phyloP scores from a whole-genome alignment of 169 alveolate species.

The Eimeria mitis region DNA sequence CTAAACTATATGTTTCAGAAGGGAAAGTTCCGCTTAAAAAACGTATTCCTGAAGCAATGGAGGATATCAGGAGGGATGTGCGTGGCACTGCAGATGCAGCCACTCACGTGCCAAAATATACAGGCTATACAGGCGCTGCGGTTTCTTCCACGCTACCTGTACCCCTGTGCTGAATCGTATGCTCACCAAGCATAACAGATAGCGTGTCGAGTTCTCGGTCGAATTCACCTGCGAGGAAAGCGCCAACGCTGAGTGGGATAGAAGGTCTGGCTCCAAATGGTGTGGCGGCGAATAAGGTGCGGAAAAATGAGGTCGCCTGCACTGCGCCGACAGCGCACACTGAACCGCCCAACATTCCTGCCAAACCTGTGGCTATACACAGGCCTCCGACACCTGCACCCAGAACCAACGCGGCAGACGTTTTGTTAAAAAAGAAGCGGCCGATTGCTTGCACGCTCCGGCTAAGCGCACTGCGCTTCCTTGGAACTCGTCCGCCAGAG shows the following conservation, averaged over 20 bases:
- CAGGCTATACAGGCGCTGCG: not conserved
- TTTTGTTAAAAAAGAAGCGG: slow-evolving; percentile 16
- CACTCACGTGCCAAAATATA: not conserved
- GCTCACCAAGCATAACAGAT: not conserved
- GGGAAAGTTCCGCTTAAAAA: not conserved
- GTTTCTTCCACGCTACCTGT: not conserved
- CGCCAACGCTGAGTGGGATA: slow-evolving; percentile 4
- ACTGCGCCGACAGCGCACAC: slow-evolving; percentile 49
- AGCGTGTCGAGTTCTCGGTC: not conserved
- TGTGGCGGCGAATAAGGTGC: slow-evolving; percentile 4
- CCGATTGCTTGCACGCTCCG: slow-evolving; percentile 24
- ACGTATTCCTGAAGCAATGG: not conserved
- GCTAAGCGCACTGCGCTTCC: not conserved
- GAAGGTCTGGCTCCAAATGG: slow-evolving; percentile 33
- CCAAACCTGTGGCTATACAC: slow-evolving; percentile 53
- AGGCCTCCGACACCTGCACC: slow-evolving; percentile 44
- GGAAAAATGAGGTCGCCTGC: not conserved
- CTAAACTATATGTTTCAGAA: not conserved
- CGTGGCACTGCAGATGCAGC: not conserved
- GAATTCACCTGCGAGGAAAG: slow-evolving; percentile 30
- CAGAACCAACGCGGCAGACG: slow-evolving; percentile 12
- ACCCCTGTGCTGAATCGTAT: not conserved
- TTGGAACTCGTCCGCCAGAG: not conserved
- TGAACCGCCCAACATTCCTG: slow-evolving; percentile 11
- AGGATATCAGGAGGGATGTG: not conserved